These are phyloP conservation scores for Cyberlindnera lachancei DNA, from an alignment of 805 yeast species.

Conservation along the genomic window DNA sequence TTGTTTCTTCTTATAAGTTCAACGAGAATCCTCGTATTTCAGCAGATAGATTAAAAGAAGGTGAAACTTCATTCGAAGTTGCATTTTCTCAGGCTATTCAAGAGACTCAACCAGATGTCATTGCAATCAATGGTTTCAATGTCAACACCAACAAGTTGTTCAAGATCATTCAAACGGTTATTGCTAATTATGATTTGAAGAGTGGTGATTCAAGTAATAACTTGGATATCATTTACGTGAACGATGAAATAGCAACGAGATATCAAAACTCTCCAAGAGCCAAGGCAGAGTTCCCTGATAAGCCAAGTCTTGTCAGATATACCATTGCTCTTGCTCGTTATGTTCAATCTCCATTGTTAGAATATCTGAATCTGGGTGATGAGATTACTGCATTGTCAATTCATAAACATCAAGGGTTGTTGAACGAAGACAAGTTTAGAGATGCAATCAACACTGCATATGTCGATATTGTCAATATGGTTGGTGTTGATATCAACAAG, in stretches of 20 bases:
- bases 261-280: conserved; percentile 78
- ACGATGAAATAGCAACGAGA: conserved; percentile 88
- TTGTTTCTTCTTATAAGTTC: conserved; percentile 70
- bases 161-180: conserved; percentile 46
- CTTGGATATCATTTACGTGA: conserved; percentile 66
- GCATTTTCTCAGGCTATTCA: conserved; percentile 54
- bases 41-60: conserved; percentile 33
- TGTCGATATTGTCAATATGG: conserved; percentile 85
- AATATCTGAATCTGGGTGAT: conserved; percentile 75
- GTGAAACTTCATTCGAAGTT: conserved; percentile 54
- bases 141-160: conserved; percentile 59
- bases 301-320: conserved; percentile 72
- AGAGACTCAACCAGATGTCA: conserved; percentile 75
- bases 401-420: conserved; percentile 64
- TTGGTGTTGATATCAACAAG: conserved; percentile 89
- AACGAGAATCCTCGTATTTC: conserved; percentile 57
- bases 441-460: conserved; percentile 72
- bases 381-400: conserved; percentile 63
- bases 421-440: conserved; percentile 54
- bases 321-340: conserved; percentile 88
- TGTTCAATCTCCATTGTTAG: conserved; percentile 87
- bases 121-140: conserved; percentile 84
- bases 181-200: conserved; percentile 40
- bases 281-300: conserved; percentile 71
- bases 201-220: conserved; percentile 39